Base-by-base conservation (phyloP, 2,329 filamentous ascomycete genomes). In the Aschersonia sp. region DNA sequence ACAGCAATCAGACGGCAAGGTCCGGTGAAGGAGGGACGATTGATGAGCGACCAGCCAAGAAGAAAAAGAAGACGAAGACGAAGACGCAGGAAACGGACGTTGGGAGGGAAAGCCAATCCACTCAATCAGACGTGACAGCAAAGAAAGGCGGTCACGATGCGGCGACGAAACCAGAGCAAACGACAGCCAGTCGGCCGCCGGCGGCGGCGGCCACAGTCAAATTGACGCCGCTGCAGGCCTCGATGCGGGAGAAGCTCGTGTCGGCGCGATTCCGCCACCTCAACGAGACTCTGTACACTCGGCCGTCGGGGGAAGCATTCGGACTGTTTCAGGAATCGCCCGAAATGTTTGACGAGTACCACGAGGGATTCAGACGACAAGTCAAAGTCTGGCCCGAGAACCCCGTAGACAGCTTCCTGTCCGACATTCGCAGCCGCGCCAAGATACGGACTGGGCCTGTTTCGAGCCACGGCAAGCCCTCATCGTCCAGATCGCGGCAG, bases 371-470 rank as follows among this genome's bases (percentile, higher is more conserved):
- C 73, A 84, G 89, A 1, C 85, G 89, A 47, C 92, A 98, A 68
- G 92, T 97, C 50, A 83, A 87, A 59, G 85, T 89, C 2, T 98
- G 92, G 92, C 92, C 92, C 6, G 86, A 90, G 60, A 98, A 98
- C 66, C 92, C 92, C 0, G 87, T 98, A 44, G 86, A 96, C 63
- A 79, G 77, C 49, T 97, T 94, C 68, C 81, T 96, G 53, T 61
- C 68, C 31, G 75, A 83, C 46, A 79, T 97, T 54, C 73, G 79
- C 48, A 61, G 67, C 12, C 79, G 90, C n/a, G 87, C 76, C 22
- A 76, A 73, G 44, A 8, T 37, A 12, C 35, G 35, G 60, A 12
- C 55, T 48, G n/a, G 57, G 60, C n/a, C 22, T 22, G 22, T 22
- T 22, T 22, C 22, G 22, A 22, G 22, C 22, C 22, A 22, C 22